Evolutionary conservation across 768 basidiomycete species (phyloP).

Genomic region (Tricholoma sp.): DNA sequence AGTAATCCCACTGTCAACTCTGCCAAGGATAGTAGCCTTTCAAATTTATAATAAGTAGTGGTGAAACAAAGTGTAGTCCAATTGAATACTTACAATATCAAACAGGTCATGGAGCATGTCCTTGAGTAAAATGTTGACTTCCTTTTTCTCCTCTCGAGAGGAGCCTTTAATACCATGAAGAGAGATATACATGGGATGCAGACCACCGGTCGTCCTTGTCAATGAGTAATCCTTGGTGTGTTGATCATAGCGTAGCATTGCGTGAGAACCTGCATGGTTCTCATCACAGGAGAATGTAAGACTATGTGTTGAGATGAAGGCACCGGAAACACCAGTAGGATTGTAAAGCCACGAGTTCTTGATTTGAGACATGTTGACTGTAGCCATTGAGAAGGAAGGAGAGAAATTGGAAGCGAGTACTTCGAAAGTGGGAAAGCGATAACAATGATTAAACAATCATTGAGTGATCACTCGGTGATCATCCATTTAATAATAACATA

Average conservation of each 20-base stretch:
- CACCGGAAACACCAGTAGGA: not conserved
- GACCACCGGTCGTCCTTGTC: not conserved
- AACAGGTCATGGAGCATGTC: constrained; percentile 1
- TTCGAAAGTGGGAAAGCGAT: too few species aligned
- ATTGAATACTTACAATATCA: constrained; percentile 5
- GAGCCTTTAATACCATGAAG: not conserved
- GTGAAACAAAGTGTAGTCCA: not conserved
- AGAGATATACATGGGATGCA: constrained; percentile 2
- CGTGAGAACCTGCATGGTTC: not conserved
- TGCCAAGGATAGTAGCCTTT: constrained; percentile 7
- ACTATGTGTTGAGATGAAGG: not conserved
- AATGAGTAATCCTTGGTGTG: not conserved
- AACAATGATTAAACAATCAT: too few species aligned
- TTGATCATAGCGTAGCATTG: not conserved
- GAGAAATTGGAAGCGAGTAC: not conserved
- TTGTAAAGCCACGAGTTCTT: not conserved
- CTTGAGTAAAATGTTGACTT: not conserved
- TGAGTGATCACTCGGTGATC: not conserved
- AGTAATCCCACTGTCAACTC: constrained; percentile 7
- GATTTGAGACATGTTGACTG: not conserved
- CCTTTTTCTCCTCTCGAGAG: not conserved
- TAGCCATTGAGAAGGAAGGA: not conserved
- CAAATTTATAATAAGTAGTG: not conserved
- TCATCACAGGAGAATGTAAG: not conserved
- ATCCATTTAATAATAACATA: not conserved